Evolutionary conservation across 164 flowering plant species (phyloP).

Genomic region (Echeveria elegans): DNA sequence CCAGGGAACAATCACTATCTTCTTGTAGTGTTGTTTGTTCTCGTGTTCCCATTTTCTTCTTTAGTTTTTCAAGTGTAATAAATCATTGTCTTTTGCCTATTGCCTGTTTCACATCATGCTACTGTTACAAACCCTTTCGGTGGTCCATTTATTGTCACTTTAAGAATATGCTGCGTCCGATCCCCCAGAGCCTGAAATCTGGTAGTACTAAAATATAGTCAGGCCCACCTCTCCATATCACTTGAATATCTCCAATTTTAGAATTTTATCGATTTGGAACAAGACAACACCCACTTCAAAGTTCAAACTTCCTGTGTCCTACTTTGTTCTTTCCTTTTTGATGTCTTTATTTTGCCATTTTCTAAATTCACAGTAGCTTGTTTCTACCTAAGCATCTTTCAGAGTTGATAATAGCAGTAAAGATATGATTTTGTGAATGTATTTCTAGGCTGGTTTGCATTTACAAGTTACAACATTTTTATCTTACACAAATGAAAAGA

Average conservation of each 20-base stretch:
- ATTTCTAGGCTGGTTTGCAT: not conserved
- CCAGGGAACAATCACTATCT: not conserved
- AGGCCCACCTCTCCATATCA: not conserved
- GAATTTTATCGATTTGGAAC: not conserved
- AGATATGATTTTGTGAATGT: not conserved
- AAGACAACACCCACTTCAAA: not conserved
- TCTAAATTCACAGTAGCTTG: too few species aligned
- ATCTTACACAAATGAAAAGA: not conserved
- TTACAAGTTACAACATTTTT: not conserved
- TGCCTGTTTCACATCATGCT: not conserved
- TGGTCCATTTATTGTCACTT: conserved; percentile 1
- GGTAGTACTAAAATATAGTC: not conserved
- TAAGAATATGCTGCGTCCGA: not conserved
- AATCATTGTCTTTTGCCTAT: not conserved
- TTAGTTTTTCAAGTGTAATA: not conserved
- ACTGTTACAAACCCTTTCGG: not conserved
- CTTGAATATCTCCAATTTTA: not conserved
- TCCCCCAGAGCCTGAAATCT: not conserved
- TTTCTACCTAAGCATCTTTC: not conserved
- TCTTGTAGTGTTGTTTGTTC: not conserved
- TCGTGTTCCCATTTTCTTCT: not conserved
- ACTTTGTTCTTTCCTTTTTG: not conserved
- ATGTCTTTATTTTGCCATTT: not conserved
- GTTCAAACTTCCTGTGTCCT: not conserved
- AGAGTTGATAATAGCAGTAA: not conserved